Evolutionary conservation across 345 rosid species (phyloP).

Genomic region (Arabis alpina): DNA sequence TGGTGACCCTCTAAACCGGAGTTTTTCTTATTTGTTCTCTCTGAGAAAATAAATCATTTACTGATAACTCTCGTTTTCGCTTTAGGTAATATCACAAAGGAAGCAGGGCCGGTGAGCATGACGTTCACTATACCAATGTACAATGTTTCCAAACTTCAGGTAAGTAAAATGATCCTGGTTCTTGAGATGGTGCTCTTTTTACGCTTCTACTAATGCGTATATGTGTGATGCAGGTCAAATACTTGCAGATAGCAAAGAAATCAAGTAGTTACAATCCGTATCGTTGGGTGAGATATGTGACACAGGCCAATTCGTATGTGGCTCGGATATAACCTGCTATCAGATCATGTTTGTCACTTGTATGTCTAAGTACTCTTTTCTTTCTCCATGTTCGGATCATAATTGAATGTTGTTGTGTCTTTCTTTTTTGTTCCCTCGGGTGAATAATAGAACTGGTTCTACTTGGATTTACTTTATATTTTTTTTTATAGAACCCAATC

Average conservation of each 20-base stretch:
- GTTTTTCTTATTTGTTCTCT: neutral
- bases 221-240: slow-evolving; percentile 72
- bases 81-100: slow-evolving; percentile 90
- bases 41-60: neutral
- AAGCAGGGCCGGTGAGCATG: slow-evolving; percentile 98
- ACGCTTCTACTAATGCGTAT: no score
- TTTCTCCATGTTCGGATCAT: slow-evolving; percentile 13
- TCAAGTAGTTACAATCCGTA: slow-evolving; percentile 79
- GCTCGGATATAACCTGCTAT: slow-evolving; percentile 61
- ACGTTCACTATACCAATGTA: slow-evolving; percentile 97
- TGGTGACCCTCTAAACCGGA: slow-evolving; percentile 51
- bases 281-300: slow-evolving; percentile 98
- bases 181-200: neutral
- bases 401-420: no score
- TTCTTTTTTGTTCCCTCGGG: no score
- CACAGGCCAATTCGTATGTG: slow-evolving; percentile 97
- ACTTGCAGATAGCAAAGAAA: slow-evolving; percentile 97
- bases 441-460: no score
- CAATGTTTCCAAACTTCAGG: slow-evolving; percentile 94
- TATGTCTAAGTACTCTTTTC: slow-evolving; percentile 4
- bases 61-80: slow-evolving; percentile 14
- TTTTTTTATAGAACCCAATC: neutral
- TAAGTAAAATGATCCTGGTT: slow-evolving; percentile 36
- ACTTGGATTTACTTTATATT: slow-evolving; percentile 5
- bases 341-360: slow-evolving; percentile 23